Evolutionary conservation across 306 rosid genomes (phyloP), one percentile per base, ranked within the genome.

Genomic region (Aeschynomene evenia): DNA sequence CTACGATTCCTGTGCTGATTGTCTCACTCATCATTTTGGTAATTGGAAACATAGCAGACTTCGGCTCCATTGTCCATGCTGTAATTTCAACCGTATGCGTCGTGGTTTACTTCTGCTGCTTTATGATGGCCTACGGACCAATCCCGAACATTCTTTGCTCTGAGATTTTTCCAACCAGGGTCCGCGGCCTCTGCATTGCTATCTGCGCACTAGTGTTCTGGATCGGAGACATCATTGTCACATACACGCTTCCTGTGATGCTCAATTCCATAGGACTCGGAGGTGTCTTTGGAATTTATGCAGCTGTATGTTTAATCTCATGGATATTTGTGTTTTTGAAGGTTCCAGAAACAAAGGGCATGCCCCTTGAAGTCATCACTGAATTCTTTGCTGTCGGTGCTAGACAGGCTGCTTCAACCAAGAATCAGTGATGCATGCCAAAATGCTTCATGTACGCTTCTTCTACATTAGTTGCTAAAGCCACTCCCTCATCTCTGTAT

Each of bases 261-360:
- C 94, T 90, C 61, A 52, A 43, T 20, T 52, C 88, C 23, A 34
- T 84, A 1, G 96, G 95, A 9, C 88, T 90, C 0, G 79, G 74
- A 0, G 95, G 95, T 66, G 79, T 81, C 51, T 87, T 90, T 1
- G 90, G 82, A 36, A 52, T 87, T 22, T 90, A 87, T 28, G 91
- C 89, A 0, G 51, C 68, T 7, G 77, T 90, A 23, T 90, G 91
- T 70, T 53, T 66, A 74, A 59, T 87, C 72, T 90, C 96, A 21
- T 85, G 78, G 80, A 55, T 90, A 28, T 90, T 87, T 36, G 77
- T 90, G 74, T 87, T 49, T 76, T 76, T 85, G 68, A 87, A 85
- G 84, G 96, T 87, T 54, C 96, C 96, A 1, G 94, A 90, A 84
- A 90, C 96, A 69, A 90, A 90, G 76, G 94, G 94, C 73, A 90